phyloP scores from a whole-genome alignment of 2,329 filamentous ascomycete species.

The Truncatella angustata region DNA sequence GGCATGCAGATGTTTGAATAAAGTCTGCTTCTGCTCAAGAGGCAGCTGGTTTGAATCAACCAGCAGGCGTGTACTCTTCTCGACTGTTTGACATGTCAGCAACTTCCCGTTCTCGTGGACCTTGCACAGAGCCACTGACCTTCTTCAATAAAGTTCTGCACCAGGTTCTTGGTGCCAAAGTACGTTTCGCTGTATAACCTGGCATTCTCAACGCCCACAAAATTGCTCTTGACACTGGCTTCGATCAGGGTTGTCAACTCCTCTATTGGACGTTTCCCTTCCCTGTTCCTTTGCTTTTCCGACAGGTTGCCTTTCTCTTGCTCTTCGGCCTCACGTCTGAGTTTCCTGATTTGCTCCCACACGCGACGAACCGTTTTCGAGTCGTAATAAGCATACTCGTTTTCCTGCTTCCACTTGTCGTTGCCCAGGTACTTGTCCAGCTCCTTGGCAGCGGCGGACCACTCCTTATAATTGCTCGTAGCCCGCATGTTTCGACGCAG shows the following conservation, averaged over 20 bases:
- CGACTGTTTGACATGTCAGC: conserved; percentile 43
- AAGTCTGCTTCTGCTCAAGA: conserved; percentile 69
- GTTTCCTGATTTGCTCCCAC: conserved; percentile 69
- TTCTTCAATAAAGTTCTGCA: conserved; percentile 89
- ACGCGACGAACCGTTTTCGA: conserved; percentile 77
- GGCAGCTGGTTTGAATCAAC: conserved; percentile 65
- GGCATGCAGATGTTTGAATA: conserved; percentile 86
- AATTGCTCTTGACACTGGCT: conserved; percentile 96
- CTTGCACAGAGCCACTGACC: conserved; percentile 39
- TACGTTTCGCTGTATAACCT: conserved; percentile 97
- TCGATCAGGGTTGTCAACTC: conserved; percentile 78
- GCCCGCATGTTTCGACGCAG: conserved; percentile 69
- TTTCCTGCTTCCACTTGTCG: conserved; percentile 74
- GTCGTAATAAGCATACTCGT: conserved; percentile 84
- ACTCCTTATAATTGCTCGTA: conserved; percentile 76
- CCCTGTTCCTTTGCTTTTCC: conserved; percentile 33
- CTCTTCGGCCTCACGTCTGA: conserved; percentile 58
- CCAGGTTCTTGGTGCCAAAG: conserved; percentile 92
- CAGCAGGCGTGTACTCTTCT: conserved; percentile 65
- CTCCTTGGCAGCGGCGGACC: conserved; percentile 75
- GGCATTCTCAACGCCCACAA: conserved; percentile 90
- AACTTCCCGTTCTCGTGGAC: background rate
- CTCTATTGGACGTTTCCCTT: conserved; percentile 56
- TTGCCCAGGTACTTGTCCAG: conserved; percentile 82
- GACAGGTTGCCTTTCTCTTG: conserved; percentile 30